Base-by-base conservation (phyloP, 257 asterid genomes). In the Salvia hispanica region DNA sequence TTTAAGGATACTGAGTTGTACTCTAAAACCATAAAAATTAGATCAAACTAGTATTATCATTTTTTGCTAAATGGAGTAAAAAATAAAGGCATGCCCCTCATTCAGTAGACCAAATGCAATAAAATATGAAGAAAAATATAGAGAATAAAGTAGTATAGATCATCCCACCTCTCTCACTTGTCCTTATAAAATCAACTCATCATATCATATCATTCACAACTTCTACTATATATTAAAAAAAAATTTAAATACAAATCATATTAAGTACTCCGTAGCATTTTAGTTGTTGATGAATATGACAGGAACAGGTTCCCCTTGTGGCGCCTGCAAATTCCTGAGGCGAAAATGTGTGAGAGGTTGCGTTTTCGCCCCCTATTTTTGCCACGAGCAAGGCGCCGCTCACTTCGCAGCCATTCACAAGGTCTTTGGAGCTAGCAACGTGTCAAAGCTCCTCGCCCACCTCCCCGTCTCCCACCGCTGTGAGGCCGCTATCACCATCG, bases 241-340 rank as follows among this genome's bases (percentile, higher is more conserved):
- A n/a, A n/a, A n/a, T n/a, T n/a, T n/a, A n/a, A n/a, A n/a, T n/a
- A n/a, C n/a, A n/a, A n/a, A n/a, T n/a, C n/a, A n/a, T n/a, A n/a
- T n/a, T n/a, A n/a, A n/a, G n/a, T n/a, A n/a, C n/a, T n/a, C n/a
- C n/a, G n/a, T n/a, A n/a, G n/a, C n/a, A n/a, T n/a, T n/a, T 3
- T 16, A 62, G 51, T 39, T 7, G 34, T 10, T 45, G 51, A 36
- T 31, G 34, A 55, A 58, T 70, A 88, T 91, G 98, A 79, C 85
- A 25, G 87, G 95, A 42, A 73, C 89, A 9, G 84, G 95, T 25
- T 89, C 98, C 6, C 96, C 98, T 15, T 91, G 95, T 44, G 91
- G 95, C 58, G 95, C 95, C 59, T 87, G 95, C 77, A 87, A 87
- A 67, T 87, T 87, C 79, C 55, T 87, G 76, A 80, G 95, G 59